phyloP scores from a whole-genome alignment of 306 rosid species.

The Luffa acutangula region DNA sequence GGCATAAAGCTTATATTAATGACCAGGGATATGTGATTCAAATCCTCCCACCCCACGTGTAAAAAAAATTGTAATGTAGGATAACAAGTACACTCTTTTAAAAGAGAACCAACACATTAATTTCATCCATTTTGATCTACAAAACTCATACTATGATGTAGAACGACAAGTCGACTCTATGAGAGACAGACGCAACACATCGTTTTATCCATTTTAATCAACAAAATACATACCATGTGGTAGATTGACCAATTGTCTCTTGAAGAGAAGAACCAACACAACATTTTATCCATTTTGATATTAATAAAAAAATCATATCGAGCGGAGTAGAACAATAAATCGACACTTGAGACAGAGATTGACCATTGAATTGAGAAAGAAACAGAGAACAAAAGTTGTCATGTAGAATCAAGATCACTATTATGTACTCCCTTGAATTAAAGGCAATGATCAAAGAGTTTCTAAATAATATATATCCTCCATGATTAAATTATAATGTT shows the following conservation, averaged over 20 bases:
- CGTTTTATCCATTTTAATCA: not conserved
- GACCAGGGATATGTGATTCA: too few relatives aligned
- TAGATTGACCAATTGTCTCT: not conserved
- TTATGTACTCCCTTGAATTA: slow-evolving; percentile 31
- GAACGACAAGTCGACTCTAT: not conserved
- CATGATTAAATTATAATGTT: slow-evolving; percentile 45
- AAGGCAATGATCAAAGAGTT: slow-evolving; percentile 25
- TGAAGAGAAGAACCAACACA: not conserved
- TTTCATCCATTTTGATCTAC: not conserved
- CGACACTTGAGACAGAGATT: not conserved
- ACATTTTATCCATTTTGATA: not conserved
- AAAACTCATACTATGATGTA: not conserved
- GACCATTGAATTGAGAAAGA: not conserved
- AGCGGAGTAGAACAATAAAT: not conserved
- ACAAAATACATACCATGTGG: not conserved
- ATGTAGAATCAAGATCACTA: not conserved
- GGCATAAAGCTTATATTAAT: too few relatives aligned
- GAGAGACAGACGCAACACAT: not conserved
- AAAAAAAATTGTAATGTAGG: too few relatives aligned
- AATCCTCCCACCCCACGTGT: too few relatives aligned
- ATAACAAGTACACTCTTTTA: too few relatives aligned
- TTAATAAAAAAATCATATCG: not conserved
- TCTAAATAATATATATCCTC: slow-evolving; percentile 30
- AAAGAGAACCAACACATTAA: not conserved
- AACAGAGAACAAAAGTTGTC: not conserved